Evolutionary conservation across 805 yeast species (phyloP).

Genomic region (Zygosaccharomyces pseudorouxii): DNA sequence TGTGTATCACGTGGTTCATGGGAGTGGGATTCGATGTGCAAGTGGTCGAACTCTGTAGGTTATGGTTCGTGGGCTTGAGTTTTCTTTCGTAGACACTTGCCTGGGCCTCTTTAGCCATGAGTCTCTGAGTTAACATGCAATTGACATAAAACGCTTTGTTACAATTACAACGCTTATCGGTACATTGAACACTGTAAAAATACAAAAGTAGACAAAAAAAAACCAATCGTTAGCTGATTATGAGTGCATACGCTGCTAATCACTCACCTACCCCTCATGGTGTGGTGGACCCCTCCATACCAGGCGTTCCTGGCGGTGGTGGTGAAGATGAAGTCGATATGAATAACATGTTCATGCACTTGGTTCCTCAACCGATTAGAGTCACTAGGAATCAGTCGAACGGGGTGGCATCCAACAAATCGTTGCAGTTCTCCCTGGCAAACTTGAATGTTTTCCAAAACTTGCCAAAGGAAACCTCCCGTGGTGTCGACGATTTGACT

Average conservation of each 20-base stretch:
- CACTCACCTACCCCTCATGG: constrained; percentile 16
- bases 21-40: no score
- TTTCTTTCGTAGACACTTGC: no score
- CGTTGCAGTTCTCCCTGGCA: constrained; percentile 30
- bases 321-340: constrained; percentile 8
- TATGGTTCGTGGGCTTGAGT: no score
- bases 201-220: no score
- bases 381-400: constrained; percentile 31
- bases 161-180: not conserved
- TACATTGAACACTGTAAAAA: not conserved
- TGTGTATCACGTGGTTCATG: no score
- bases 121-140: no score
- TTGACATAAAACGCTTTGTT: not conserved
- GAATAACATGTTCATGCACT: constrained; percentile 22
- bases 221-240: not conserved
- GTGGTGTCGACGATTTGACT: constrained; percentile 59
- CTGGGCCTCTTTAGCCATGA: no score
- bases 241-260: constrained; percentile 13
- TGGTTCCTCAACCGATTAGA: constrained; percentile 28
- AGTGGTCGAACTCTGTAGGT: not conserved
- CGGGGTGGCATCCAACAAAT: constrained; percentile 22
- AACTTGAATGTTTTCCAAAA: constrained; percentile 33
- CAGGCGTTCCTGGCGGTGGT: constrained; percentile 7
- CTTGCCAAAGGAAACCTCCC: constrained; percentile 35
- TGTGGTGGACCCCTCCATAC: constrained; percentile 6